Evolutionary conservation across 2,329 filamentous ascomycete genomes (phyloP), one percentile per base, ranked within the genome.

Genomic region (Trichoderma koningiopsis): DNA sequence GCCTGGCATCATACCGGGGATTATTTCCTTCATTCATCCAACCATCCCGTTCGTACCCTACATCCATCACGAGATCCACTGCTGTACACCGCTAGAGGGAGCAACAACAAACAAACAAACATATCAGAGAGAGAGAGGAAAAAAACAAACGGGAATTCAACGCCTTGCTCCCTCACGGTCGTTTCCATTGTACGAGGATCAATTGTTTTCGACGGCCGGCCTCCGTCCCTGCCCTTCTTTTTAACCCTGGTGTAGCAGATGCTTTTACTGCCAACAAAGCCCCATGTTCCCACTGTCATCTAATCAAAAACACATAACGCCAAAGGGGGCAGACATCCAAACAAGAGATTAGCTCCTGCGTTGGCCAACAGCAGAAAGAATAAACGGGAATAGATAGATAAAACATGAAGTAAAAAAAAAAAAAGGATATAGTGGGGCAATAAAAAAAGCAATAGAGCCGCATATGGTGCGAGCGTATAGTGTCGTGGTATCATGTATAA

Each of bases 401-500:
- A 68, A 66, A 40, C 13, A 68, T 56, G 24, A 35, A 29, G 11
- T 19, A 29, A 56, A 29, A 57, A 7, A 33, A 24, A 49, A 59
- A 52, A 58, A 37, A 35, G 55, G 63, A 67, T 67, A 59, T 67
- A 58, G 63, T 31, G 27, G 56, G 47, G 35, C 53, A 62, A 70
- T 56, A 67, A 61, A 67, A 67, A 66, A 49, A 49, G 27, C n/a
- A 27, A 59, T 70, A 61, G 13, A 33, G 55, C 63, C 52, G 60
- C 22, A 29, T 29, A 47, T 27, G 71, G 72, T 73, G 70, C 73
- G 73, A 24, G 70, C 72, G 70, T 74, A 74, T 75, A 76, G 73
- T 73, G 73, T 77, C 77, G 74, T 79, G 77, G 77, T 80, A 80
- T 80, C 78, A 78, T 80, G 73, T 77, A 77, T 73, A 76, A 68